Percentiles rank a stretch among this genome's conserved stretches.
phyloP scores from a whole-genome alignment of 2,329 filamentous ascomycete genomes.

The Diaporthe humulicola region DNA sequence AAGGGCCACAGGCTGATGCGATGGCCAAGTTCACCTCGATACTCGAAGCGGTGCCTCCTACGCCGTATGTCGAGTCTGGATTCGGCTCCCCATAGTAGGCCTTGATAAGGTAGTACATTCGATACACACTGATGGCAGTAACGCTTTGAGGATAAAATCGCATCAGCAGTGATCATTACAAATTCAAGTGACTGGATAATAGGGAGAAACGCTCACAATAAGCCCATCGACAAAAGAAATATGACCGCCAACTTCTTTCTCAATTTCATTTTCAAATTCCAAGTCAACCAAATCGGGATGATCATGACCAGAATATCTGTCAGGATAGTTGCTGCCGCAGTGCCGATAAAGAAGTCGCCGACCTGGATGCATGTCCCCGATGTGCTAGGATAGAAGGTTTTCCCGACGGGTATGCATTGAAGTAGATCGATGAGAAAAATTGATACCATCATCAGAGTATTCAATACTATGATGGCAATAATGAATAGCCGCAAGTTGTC shows the following conservation, averaged over 20 bases:
- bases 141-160: not conserved
- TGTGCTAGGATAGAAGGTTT: conserved; percentile 46
- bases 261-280: conserved; percentile 49
- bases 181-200: no score
- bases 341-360: conserved; percentile 50
- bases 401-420: conserved; percentile 49
- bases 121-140: conserved; percentile 12
- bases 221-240: conserved; percentile 46
- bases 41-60: conserved; percentile 44
- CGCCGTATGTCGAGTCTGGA: conserved; percentile 44
- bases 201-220: not conserved
- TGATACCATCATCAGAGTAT: conserved; percentile 47
- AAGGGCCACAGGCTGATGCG: conserved; percentile 45
- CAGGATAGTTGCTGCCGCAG: conserved; percentile 54
- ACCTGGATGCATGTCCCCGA: conserved; percentile 52
- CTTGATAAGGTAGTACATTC: conserved; percentile 19
- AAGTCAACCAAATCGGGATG: conserved; percentile 52
- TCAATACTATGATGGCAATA: conserved; percentile 48
- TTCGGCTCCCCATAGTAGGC: conserved; percentile 33
- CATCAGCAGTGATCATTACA: not conserved
- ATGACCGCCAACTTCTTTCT: conserved; percentile 52
- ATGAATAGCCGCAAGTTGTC: conserved; percentile 49
- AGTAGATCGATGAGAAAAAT: conserved; percentile 50
- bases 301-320: conserved; percentile 56
- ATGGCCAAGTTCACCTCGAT: conserved; percentile 48